phyloP scores from a whole-genome alignment of 2,329 filamentous ascomycete species.

The Alternaria dauci region DNA sequence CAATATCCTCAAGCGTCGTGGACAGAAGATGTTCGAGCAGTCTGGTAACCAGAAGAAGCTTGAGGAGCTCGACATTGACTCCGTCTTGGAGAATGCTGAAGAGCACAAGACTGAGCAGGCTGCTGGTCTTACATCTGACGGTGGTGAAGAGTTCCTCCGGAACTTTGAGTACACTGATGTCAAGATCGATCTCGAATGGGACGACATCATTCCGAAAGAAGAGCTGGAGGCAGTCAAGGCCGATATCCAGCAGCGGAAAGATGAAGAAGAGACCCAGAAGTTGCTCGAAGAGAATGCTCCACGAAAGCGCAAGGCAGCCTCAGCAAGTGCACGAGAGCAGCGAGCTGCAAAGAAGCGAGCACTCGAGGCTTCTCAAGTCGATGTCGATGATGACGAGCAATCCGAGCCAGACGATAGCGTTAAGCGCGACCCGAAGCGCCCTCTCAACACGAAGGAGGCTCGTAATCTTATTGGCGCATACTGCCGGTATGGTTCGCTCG shows the following conservation, averaged over 20 bases:
- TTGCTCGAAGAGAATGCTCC: conserved; percentile 87
- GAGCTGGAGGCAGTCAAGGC: conserved; percentile 88
- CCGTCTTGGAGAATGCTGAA: conserved; percentile 95
- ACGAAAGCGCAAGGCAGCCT: conserved; percentile 71
- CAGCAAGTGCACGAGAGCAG: conserved; percentile 69
- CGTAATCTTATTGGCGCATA: conserved; percentile 90
- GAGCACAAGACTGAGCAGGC: conserved; percentile 96
- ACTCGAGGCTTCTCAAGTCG: conserved; percentile 70
- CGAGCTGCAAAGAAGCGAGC: conserved; percentile 75
- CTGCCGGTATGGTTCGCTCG: conserved; percentile 88
- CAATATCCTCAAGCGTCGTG: conserved; percentile 93
- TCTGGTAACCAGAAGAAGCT: conserved; percentile 95
- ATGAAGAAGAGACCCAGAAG: conserved; percentile 82
- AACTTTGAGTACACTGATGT: conserved; percentile 95
- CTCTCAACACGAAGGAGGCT: conserved; percentile 90
- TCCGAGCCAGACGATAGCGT: conserved; percentile 57
- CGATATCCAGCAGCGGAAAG: conserved; percentile 83
- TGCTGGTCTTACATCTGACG: conserved; percentile 92
- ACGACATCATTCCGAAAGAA: conserved; percentile 96
- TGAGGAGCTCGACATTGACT: conserved; percentile 96
- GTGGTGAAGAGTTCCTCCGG: conserved; percentile 93
- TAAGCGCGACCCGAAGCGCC: conserved; percentile 81
- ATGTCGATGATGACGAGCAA: conserved; percentile 66
- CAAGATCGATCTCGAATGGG: conserved; percentile 96
- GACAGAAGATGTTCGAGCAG: conserved; percentile 99